These are phyloP conservation scores for Leishmania arabica DNA, from an alignment of 208 protist species.

Conservation along the genomic window DNA sequence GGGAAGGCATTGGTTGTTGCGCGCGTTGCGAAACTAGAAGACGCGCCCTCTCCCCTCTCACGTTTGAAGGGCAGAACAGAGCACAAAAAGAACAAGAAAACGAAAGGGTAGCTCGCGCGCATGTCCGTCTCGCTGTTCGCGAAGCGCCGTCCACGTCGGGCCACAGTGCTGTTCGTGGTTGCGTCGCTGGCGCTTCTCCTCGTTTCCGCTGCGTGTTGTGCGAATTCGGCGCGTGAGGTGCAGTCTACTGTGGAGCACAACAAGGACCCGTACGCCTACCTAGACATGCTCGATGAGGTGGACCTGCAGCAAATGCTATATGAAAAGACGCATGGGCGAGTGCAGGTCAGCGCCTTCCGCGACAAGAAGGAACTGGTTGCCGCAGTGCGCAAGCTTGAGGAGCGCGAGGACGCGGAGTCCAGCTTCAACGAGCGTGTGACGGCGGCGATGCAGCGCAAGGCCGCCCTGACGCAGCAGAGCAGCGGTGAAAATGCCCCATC, in stretches of 20 bases:
- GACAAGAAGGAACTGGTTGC: constrained; percentile 45
- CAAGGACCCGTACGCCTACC: constrained; percentile 44
- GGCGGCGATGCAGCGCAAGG: constrained; percentile 33
- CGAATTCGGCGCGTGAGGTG: not conserved
- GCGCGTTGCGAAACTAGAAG: not conserved
- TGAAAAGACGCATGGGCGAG: constrained; percentile 38
- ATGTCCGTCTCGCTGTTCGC: not conserved
- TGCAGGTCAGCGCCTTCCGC: constrained; percentile 19
- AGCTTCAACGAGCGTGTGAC: constrained; percentile 32
- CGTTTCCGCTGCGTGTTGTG: not conserved
- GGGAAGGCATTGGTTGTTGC: not conserved
- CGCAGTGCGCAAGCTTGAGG: constrained; percentile 39
- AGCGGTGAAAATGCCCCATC: constrained; percentile 9
- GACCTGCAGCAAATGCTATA: constrained; percentile 63
- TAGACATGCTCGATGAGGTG: constrained; percentile 46
- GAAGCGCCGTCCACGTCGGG: not conserved
- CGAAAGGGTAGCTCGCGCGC: not conserved
- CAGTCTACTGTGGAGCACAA: not conserved
- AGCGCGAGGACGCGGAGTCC: constrained; percentile 34
- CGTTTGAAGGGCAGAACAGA: not conserved
- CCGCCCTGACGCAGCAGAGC: not conserved
- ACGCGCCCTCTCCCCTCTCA: not conserved
- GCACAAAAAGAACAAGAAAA: not conserved
- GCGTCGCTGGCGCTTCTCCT: not conserved
- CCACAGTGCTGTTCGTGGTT: not conserved